Base-by-base conservation (phyloP, 2,329 filamentous ascomycete species). In the Cryphonectria naterciae region DNA sequence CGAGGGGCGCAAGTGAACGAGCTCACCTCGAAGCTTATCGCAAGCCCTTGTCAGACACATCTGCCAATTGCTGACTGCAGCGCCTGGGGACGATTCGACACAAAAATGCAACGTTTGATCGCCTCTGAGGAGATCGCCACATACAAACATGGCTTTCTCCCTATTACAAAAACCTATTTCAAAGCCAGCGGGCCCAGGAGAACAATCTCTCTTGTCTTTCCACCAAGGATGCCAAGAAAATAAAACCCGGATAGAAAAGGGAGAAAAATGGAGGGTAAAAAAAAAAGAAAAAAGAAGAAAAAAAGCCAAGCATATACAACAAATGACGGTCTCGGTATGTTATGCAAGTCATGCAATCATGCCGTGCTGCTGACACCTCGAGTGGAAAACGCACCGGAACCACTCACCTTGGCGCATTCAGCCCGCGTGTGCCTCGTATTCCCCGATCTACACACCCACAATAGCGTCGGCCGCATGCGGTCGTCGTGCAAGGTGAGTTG, bases 11-110 rank as follows among this genome's bases (percentile, higher is more conserved):
- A 28, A 32, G 28, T 28, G 8, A 19, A 58, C 4, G 32, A 58
- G 54, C 54, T 58, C 54, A 58, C 25, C 17, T 13, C 4, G 54
- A 58, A 32, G 54, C 54, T 58, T 58, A 58, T 58, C 54, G 54
- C 54, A 17, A 28, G 37, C 37, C 28, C 54, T 5, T 17, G 25
- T 58, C 46, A 49, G 6, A 22, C 17, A 22, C 52, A 7, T 32
- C 28, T 32, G 28, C 28, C 28, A 13, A 13, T 28, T 15, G 52
- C 54, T 58, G 54, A 32, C 62, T 46, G 62, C 37, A 64, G 39
- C 25, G 39, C 25, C n/a, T 64, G 3, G n/a, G 10, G 3, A 13
- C n/a, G 19, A 32, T 32, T 32, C 28, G 28, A 32, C 28, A 32
- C 28, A 15, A 7, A 5, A 58, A 32, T 58, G 54, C 54, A 58